These are phyloP conservation scores for Cutaneotrichosporon sp. DNA, from an alignment of 1,284 basidiomycete species.

Conservation along the genomic window DNA sequence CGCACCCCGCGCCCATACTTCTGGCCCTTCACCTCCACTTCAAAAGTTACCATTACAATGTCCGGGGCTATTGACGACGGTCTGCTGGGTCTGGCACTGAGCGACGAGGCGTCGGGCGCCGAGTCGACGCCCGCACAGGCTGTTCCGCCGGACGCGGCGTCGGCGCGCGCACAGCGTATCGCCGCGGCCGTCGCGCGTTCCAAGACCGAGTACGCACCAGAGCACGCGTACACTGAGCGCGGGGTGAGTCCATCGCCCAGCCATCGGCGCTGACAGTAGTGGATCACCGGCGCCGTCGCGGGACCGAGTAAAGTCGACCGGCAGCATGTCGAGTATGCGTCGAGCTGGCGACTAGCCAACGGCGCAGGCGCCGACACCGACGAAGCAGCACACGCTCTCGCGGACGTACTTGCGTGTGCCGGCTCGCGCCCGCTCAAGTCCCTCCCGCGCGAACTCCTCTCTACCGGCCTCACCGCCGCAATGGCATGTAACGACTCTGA, in stretches of 20 bases:
- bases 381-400: neutral
- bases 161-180: slow-evolving; percentile 29
- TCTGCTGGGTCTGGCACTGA: too few relatives aligned
- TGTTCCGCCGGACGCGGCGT: too few relatives aligned
- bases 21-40: too few relatives aligned
- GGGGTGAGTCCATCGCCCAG: slow-evolving; percentile 20
- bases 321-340: slow-evolving; percentile 19
- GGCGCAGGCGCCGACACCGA: too few relatives aligned
- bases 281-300: slow-evolving; percentile 12
- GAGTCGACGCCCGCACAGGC: too few relatives aligned
- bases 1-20: too few relatives aligned
- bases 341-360: neutral
- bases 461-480: slow-evolving; percentile 29
- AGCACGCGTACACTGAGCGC: slow-evolving; percentile 42
- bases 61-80: too few relatives aligned
- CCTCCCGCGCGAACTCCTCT: slow-evolving; percentile 31
- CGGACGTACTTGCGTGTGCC: slow-evolving; percentile 8
- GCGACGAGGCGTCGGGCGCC: too few relatives aligned
- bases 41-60: too few relatives aligned
- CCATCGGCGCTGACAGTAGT: slow-evolving; percentile 16
- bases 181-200: slow-evolving; percentile 37
- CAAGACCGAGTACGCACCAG: slow-evolving; percentile 35
- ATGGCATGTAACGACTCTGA: slow-evolving; percentile 9
- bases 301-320: slow-evolving; percentile 26
- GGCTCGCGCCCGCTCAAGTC: slow-evolving; percentile 11